Base-by-base conservation (phyloP, 139 green algal genomes). In the Choricystis sp. region DNA sequence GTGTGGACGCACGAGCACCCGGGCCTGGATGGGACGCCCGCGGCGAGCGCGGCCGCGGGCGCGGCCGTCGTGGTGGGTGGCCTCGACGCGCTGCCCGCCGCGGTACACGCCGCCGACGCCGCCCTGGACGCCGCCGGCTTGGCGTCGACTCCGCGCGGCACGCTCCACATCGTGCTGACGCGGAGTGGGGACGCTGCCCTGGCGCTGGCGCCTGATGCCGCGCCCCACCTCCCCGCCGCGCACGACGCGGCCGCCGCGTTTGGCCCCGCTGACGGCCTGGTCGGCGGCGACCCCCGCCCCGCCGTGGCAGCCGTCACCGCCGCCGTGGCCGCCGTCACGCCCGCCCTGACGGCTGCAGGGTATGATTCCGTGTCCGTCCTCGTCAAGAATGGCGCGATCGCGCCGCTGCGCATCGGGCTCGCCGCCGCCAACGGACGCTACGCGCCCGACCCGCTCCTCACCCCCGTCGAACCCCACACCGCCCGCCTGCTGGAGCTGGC, bases 401-500 rank as follows among this genome's bases (percentile, higher is more conserved):
- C 75, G 58, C 83, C 83, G 0, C 59, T 89, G 56, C 73, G 80
- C 49, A 75, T 65, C 22, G 81, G 79, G 3, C 74, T 84, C 26
- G 28, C 55, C 29, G 24, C 26, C 19, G 63, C 56, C 49, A 57
- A 61, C 9, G 23, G 2, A 22, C 30, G 26, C 26, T 87, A 77
- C 66, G 25, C 49, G 30, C 62, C 67, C 2, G 71, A 84, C 61
- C 72, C 72, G 0, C 71, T 83, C 61, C 60, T 86, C 62, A 60
- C 70, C 1, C 64, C 77, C 59, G 74, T 86, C 49, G 77, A 84
- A 70, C 77, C 72, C 1, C 73, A 68, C n/a, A 63, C 79, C 2
- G 84, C 81, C 1, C 59, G 71, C 28, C 62, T 86, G 49, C 82
- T 97, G 61, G 90, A 96, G 80, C 72, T 96, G 63, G 67, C 73